Base-by-base conservation (phyloP, 2,329 filamentous ascomycete genomes). In the Kalmusia sp. region DNA sequence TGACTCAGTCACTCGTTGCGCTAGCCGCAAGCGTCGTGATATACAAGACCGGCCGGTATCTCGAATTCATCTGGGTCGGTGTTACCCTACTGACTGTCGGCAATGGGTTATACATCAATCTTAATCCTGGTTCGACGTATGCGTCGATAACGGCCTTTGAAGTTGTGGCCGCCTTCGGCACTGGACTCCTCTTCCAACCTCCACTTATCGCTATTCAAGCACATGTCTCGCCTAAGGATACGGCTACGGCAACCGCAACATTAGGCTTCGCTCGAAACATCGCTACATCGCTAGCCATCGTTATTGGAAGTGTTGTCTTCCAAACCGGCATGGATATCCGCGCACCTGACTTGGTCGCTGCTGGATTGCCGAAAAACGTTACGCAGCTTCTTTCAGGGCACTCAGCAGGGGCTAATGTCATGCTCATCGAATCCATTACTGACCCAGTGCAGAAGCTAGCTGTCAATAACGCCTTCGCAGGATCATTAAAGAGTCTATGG, bases 261-360 rank as follows among this genome's bases (percentile, higher is more conserved):
- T 64, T 81, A 6, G 72, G 72, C 0, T 80, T 83, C 52, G 43
- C 73, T 3, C 63, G 73, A 2, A 72, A 67, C 19, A 27, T 79
- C 6, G 71, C 73, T 3, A 74, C 72, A 0, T 67, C 76, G 3
- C 71, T 79, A 31, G 76, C 74, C 1, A 70, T 80, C n/a, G 77
- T 80, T 0, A 64, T 79, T 2, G 76, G 77, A 9, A 69, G 74
- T 5, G 76, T 78, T 0, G 69, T 80, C 2, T 79, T 80, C 46
- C 75, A 79, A 44, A 79, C 77, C 54, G 76, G 80, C 50, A 88
- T 90, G 84, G 72, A 84, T 60, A 77, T 75, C 49, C 81, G 84
- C 61, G 76, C n/a, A n/a, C n/a, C n/a, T n/a, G 78, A 3, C 76
- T 87, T 40, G 68, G 75, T 24, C n/a, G 61, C 69, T 25, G 71